Percentiles rank a stretch among this genome's conserved stretches.
Evolutionary conservation across 371 early-diverging fungal genomes (phyloP).

Genomic region (Mortierella sp.): DNA sequence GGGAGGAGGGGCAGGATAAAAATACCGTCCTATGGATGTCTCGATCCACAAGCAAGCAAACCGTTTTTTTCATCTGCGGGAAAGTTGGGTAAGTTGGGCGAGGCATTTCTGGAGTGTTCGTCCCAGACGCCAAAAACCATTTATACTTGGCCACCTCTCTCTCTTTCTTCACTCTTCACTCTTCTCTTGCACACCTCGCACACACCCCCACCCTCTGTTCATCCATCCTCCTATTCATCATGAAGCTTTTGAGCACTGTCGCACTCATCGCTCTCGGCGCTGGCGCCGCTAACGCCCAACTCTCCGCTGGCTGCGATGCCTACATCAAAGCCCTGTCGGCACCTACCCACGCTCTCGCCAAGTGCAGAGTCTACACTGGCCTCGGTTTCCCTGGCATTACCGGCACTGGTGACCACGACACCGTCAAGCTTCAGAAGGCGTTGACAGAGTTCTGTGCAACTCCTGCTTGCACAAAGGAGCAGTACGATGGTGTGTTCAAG

Average conservation of each 20-base stretch:
- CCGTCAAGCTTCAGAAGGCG: constrained; percentile 29
- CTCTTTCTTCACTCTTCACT: not conserved
- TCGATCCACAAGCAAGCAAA: too few relatives aligned
- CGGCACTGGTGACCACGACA: constrained; percentile 27
- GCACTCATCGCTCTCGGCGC: constrained; percentile 30
- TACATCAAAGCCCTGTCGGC: constrained; percentile 16
- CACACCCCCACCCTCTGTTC: not conserved
- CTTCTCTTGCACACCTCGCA: not conserved
- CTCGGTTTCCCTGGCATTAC: constrained; percentile 47
- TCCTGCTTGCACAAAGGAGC: constrained; percentile 40
- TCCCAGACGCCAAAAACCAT: too few relatives aligned
- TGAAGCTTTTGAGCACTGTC: constrained; percentile 36
- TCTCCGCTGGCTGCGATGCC: constrained; percentile 32
- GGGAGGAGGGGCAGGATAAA: too few relatives aligned
- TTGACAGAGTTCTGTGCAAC: constrained; percentile 30
- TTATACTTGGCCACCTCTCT: too few relatives aligned
- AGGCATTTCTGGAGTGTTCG: too few relatives aligned
- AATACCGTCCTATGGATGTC: too few relatives aligned
- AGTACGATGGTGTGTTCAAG: constrained; percentile 36
- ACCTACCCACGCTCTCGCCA: constrained; percentile 25
- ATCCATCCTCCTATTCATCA: constrained; percentile 12
- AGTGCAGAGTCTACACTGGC: constrained; percentile 48
- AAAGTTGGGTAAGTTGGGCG: too few relatives aligned
- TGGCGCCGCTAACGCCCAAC: constrained; percentile 27
- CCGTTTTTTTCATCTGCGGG: too few relatives aligned